A percentile compares a stretch with the other conserved stretches of the same genome.
phyloP scores from a whole-genome alignment of 257 asterid species.

The Jacaranda mimosifolia region DNA sequence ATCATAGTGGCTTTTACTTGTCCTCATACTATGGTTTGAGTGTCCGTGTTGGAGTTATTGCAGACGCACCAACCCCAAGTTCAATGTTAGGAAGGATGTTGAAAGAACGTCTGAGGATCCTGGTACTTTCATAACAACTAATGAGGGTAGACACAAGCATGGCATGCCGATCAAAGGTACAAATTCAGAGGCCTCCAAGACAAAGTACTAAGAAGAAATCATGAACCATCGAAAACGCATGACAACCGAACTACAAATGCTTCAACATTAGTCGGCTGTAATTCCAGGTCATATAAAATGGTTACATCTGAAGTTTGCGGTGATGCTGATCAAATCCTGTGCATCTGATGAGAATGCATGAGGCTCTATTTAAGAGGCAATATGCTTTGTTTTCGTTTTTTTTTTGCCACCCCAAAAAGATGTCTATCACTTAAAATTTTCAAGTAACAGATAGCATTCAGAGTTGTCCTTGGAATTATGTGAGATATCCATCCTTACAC shows the following conservation, averaged over 20 bases:
- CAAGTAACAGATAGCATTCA: neutral
- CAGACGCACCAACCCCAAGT: slow-evolving; percentile 73
- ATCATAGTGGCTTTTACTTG: neutral
- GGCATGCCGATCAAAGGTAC: slow-evolving; percentile 49
- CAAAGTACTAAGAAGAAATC: slow-evolving; percentile 42
- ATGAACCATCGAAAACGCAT: neutral
- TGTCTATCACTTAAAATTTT: neutral
- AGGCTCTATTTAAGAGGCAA: slow-evolving; percentile 6
- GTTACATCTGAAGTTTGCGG: neutral
- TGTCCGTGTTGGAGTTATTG: slow-evolving; percentile 78
- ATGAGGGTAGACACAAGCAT: slow-evolving; percentile 86
- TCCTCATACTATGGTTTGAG: neutral
- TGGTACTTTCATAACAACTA: slow-evolving; percentile 67
- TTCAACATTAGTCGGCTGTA: neutral
- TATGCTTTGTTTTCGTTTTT: neutral
- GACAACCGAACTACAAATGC: neutral
- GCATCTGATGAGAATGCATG: neutral
- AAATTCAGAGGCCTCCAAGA: slow-evolving; percentile 46
- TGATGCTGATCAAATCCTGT: neutral
- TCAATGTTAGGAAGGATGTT: slow-evolving; percentile 76
- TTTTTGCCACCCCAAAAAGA: neutral
- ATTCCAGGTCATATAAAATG: neutral
- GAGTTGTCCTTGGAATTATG: neutral
- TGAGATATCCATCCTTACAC: slow-evolving; percentile 1
- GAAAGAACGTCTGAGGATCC: slow-evolving; percentile 81